Evolutionary conservation across 306 rosid genomes (phyloP), one percentile per base, ranked within the genome.

Genomic region (Acacia confusa): DNA sequence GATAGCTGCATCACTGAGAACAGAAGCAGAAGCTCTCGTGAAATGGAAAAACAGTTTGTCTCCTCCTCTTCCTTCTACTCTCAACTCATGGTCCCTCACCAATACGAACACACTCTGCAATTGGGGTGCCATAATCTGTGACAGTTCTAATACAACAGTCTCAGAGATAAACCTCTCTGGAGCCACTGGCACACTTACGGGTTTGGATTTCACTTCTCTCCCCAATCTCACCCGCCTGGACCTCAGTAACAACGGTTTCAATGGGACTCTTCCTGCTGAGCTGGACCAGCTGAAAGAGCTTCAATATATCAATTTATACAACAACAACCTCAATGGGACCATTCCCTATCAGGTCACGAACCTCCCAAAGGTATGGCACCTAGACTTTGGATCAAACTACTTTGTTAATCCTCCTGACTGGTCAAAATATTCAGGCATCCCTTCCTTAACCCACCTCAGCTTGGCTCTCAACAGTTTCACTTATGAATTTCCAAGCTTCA

Each of bases 21-120:
- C 91, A 58, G 93, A 92, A 84, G 98, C 94, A 48, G 81, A 85
- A 74, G 87, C 92, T 70, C 89, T 92, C 20, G 47, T 90, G 13
- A 86, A 76, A 70, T 94, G 98, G 98, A 94, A 86, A 69, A 79
- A 78, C 78, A 86, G 48, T 47, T 45, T 90, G 9, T 47, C 81
- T 63, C 55, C 63, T 48, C 73, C 92, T 78, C 73, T 77, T 58
- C 82, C 87, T 81, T 13, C 82, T 34, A 48, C 79, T 43, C 67
- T 87, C 32, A 55, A 61, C 40, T 89, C 92, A 67, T 89, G 97
- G 96, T 93, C 96, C 4, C 79, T 78, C 73, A 32, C 73, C 76
- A 88, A 86, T 72, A 16, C 70, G 38, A 43, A 50, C 86, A 79
- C 79, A 64, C 85, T 91, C 34, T 93, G 97, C 88, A 87, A 43